Base-by-base conservation (phyloP, 768 basidiomycete species). In the Austroboletus eburneus region DNA sequence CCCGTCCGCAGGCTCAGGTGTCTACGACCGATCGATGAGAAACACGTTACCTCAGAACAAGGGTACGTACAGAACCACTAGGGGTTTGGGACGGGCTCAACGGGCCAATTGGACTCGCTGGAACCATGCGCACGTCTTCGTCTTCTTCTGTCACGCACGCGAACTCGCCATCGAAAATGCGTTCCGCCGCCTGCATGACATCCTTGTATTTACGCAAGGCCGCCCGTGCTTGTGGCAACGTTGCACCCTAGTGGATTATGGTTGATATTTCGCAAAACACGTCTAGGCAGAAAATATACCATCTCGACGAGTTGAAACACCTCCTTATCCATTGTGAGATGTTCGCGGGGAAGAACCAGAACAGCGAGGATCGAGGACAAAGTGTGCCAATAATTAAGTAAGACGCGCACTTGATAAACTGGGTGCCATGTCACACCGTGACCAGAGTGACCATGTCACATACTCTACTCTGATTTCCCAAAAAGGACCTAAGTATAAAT, bases 101-200 rank as follows among this genome's bases (percentile, higher is more conserved):
- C 46, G 49, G 59, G 29, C 46, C 52, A 22, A 39, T 39, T 27
- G 50, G 57, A 41, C 52, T 63, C 35, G 42, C 39, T 18, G 65
- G 61, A 14, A 61, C 62, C 75, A 80, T 78, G 34, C 70, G 70
- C 36, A 70, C 70, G 55, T 82, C 79, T 2, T 72, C 81, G 41
- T 80, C 69, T 17, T 62, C 67, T 29, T 70, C 72, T n/a, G 57
- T 67, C n/a, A 90, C 70, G 59, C 85, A 69, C 57, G 89, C 86
- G 57, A 89, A 92, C 53, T 85, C 81, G 12, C 93, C 93, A 51
- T 87, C 84, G 50, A 91, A 87, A 49, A 91, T 81, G 38, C 76
- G 76, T 64, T 91, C 91, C 3, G 92, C 91, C 13, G 93, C 93
- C 60, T 88, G 76, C 87, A 91, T 90, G 29, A 93, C 91, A 74